Evolutionary conservation across 441 rosid genomes (phyloP), one percentile per base, ranked within the genome.

Genomic region (Populus hybrid): DNA sequence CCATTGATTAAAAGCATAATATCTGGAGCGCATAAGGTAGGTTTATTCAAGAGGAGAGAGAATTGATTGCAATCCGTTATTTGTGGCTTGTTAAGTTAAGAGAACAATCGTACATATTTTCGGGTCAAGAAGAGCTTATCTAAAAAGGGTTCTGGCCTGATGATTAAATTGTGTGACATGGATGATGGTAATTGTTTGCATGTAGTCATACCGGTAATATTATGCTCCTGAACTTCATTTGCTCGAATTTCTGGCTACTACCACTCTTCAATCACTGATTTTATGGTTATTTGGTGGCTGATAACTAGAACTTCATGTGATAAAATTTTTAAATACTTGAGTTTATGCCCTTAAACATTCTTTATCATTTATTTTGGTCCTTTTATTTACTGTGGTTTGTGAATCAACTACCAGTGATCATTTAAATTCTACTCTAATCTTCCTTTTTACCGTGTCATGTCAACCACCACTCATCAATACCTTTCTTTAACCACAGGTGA

Each of bases 1-100:
- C 97, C 99, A 59, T 29, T 96, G 80, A 79, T 93, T 72, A 86
- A 89, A 85, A 96, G 99, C 87, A 89, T 96, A 82, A 93, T 96
- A 86, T 79, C 97, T 78, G 98, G 99, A 81, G 86, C 84, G 63
- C 95, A 93, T 81, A 40, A 89, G 98, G 98, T 94, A 85, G 42
- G 53, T 26, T 77, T 20, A 33, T 76, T 59, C 35, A 65, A 14
- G 35, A 3, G 21, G 35, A 67, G 40, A 61, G 65, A 61, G 3
- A 23, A 67, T 29, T 29, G 9, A 6, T 18, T 16, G 70, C 70
- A 28, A 7, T 31, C 24, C 31, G n/a, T 24, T 69, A 38, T 16
- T 65, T 28, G 64, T 69, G 12, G n/a, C 70, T 29, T 64, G 53
- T 31, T 35, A 20, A 42, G 29, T 14, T 29, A 64, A 36, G 12